These are phyloP conservation scores for Cyberlindnera nakhonratchasimensis DNA, from an alignment of 805 yeast species.

Conservation along the genomic window DNA sequence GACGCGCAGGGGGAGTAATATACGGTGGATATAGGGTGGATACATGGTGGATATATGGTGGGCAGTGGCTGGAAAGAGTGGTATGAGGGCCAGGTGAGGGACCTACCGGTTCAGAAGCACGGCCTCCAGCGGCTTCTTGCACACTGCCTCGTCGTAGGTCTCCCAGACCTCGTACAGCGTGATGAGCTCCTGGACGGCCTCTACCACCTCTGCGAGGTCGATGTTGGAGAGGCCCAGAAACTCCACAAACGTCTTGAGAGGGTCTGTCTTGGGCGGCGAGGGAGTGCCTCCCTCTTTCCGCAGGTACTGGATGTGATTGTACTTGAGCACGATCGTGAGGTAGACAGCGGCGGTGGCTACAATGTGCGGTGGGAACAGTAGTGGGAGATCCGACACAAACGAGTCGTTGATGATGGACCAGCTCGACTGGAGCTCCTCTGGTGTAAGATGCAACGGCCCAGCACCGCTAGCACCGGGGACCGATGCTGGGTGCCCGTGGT, in stretches of 20 bases:
- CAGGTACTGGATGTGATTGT: constrained; percentile 24
- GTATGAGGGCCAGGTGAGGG: too few relatives aligned
- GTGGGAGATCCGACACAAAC: constrained; percentile 80
- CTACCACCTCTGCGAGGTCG: constrained; percentile 72
- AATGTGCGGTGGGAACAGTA: constrained; percentile 85
- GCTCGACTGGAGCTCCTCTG: constrained; percentile 74
- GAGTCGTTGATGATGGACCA: constrained; percentile 92
- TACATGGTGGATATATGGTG: too few relatives aligned
- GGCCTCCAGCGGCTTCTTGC: constrained; percentile 25
- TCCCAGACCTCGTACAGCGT: constrained; percentile 85
- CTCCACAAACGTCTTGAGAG: constrained; percentile 54
- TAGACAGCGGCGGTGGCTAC: constrained; percentile 81
- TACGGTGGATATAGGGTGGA: too few relatives aligned
- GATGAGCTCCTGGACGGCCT: constrained; percentile 80
- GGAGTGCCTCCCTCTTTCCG: constrained; percentile 16
- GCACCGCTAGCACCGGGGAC: too few relatives aligned
- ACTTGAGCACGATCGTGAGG: constrained; percentile 61
- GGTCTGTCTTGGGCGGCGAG: constrained; percentile 26
- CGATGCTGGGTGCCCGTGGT: too few relatives aligned
- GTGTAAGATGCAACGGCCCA: constrained; percentile 35
- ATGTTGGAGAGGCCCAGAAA: constrained; percentile 76
- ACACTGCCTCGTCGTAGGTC: constrained; percentile 58
- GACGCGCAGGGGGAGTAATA: too few relatives aligned
- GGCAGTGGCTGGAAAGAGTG: too few relatives aligned
- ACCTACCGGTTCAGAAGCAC: constrained; percentile 23